Evolutionary conservation across 1,284 basidiomycete genomes (phyloP).

Genomic region (Kwoniella shivajii): DNA sequence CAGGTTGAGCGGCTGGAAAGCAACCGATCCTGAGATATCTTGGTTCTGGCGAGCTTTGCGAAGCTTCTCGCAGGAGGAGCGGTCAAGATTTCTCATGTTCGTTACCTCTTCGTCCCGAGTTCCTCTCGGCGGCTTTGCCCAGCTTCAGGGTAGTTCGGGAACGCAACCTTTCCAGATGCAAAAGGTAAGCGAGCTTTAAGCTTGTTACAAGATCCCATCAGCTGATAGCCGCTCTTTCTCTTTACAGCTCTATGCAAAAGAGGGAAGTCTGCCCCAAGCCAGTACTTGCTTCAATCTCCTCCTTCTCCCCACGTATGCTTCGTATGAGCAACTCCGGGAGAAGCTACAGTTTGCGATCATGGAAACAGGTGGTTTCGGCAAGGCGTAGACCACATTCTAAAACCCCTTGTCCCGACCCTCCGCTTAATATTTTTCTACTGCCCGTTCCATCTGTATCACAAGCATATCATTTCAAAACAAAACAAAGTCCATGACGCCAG

Average conservation of each 20-base stretch:
- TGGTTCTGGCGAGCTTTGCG: constrained; percentile 99
- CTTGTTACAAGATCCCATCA: too few relatives aligned
- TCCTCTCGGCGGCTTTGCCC: constrained; percentile 88
- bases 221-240: constrained; percentile 42
- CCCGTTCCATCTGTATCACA: too few relatives aligned
- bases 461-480: too few relatives aligned
- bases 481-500: too few relatives aligned
- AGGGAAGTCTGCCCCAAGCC: constrained; percentile 52
- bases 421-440: too few relatives aligned
- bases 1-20: constrained; percentile 53
- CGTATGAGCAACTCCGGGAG: constrained; percentile 89
- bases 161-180: constrained; percentile 97
- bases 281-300: constrained; percentile 58
- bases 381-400: constrained; percentile 34
- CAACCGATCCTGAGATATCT: constrained; percentile 84
- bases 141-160: constrained; percentile 91
- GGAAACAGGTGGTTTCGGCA: constrained; percentile 91
- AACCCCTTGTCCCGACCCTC: too few relatives aligned
- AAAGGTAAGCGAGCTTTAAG: constrained; percentile 57
- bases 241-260: constrained; percentile 59
- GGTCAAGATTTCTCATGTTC: constrained; percentile 95
- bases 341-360: constrained; percentile 85
- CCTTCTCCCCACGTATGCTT: constrained; percentile 84
- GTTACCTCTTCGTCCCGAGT: constrained; percentile 91
- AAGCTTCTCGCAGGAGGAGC: constrained; percentile 94